Percentiles rank a stretch among this genome's conserved stretches.
Conservation (phyloP, 257 asterid genomes). For the Petunia secreta region DNA sequence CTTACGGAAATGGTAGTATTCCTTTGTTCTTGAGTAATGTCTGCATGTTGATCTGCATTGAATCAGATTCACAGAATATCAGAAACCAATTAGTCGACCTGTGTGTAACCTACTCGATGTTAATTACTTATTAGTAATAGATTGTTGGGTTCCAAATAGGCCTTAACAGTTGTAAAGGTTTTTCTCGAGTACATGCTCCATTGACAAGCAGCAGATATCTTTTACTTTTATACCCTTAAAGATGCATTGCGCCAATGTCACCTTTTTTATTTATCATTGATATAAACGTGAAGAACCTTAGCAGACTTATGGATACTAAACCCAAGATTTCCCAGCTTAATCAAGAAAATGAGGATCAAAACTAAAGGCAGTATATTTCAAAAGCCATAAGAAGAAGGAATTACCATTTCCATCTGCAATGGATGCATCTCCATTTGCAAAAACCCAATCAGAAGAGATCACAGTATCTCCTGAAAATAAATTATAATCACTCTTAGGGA, state of each 20-base stretch:
- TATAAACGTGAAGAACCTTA: not conserved
- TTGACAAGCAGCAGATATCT: not conserved
- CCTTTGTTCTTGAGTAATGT: slow-evolving; percentile 14
- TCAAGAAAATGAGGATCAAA: not conserved
- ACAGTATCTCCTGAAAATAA: slow-evolving; percentile 5
- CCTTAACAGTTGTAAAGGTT: not conserved
- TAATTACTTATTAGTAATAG: not conserved
- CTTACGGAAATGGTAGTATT: not conserved
- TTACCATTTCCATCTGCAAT: slow-evolving; percentile 45
- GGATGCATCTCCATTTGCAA: slow-evolving; percentile 32
- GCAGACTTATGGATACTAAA: not conserved
- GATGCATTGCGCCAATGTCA: not conserved
- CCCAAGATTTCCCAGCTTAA: not conserved
- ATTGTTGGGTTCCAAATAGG: slow-evolving; percentile 8
- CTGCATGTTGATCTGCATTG: slow-evolving; percentile 9
- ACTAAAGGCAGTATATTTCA: slow-evolving; percentile 2
- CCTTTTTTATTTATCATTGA: not conserved
- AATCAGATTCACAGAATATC: not conserved
- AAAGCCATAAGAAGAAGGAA: slow-evolving; percentile 23
- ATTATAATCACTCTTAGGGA: not conserved
- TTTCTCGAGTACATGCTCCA: not conserved
- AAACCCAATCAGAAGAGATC: slow-evolving; percentile 19
- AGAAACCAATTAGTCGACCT: slow-evolving; percentile 1
- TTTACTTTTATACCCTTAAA: not conserved
- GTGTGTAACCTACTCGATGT: not conserved